Evolutionary conservation across 176 grass and related monocot genomes (phyloP).

Genomic region (Phyllostachys edulis): DNA sequence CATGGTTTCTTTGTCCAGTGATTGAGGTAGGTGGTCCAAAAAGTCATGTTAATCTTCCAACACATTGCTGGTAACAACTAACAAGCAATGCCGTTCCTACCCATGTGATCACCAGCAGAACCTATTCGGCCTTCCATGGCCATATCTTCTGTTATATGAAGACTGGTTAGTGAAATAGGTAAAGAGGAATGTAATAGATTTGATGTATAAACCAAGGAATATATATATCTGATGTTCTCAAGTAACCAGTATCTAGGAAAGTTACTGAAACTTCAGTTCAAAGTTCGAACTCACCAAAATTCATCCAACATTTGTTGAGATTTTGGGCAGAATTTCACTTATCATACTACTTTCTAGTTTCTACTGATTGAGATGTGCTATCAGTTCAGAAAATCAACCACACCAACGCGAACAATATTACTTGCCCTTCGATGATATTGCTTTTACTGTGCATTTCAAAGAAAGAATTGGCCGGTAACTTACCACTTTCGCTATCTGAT

Average conservation of each 20-base stretch:
- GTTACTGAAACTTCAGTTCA: not conserved
- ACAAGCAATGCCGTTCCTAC: conserved; percentile 39
- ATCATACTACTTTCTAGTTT: not conserved
- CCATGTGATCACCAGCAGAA: conserved; percentile 44
- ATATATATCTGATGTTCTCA: not conserved
- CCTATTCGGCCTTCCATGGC: conserved; percentile 31
- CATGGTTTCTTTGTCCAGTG: conserved; percentile 24
- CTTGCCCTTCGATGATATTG: not conserved
- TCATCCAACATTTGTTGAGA: not conserved
- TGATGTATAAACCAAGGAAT: not conserved
- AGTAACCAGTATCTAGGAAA: not conserved
- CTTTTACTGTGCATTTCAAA: not conserved
- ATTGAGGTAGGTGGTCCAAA: conserved; percentile 14
- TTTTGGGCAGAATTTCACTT: not conserved
- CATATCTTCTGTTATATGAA: conserved; percentile 42
- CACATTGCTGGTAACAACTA: conserved; percentile 13
- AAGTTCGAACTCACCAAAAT: not conserved
- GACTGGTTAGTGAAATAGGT: conserved; percentile 11
- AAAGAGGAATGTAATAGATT: not conserved
- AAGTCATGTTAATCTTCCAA: conserved; percentile 21
- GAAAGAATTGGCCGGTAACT: not conserved
- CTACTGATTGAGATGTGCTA: not conserved
- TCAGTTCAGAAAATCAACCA: not conserved
- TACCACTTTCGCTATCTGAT: conserved; percentile 92
- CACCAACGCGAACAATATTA: not conserved